Base-by-base conservation (phyloP, 2,329 filamentous ascomycete genomes). In the Berkeleyomyces rouxiae region DNA sequence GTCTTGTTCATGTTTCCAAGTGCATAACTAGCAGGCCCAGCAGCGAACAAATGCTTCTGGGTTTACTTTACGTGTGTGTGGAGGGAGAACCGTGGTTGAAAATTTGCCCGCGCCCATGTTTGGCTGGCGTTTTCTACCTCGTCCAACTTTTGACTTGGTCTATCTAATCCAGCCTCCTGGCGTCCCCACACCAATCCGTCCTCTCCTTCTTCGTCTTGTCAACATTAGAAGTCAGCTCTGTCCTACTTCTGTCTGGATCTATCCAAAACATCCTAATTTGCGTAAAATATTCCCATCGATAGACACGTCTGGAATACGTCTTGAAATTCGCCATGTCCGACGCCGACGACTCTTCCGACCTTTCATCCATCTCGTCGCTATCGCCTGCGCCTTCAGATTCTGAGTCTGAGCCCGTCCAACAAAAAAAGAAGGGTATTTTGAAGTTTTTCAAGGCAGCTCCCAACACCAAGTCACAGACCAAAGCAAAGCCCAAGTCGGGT, bases 291-390 rank as follows among this genome's bases (percentile, higher is more conserved):
- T 37, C 7, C 11, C 33, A 40, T 51, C 16, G 42, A 42, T 39
- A 58, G 16, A 40, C 9, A n/a, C 46, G 10, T 39, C 51, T 31
- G 42, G 47, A 37, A 40, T 4, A n/a, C 46, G 10, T 16, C 51
- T 31, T 31, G 42, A 37, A 57, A 47, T 44, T 60, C 61, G 58
- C 31, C 6, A 65, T 65, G 65, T 75, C 80, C 64, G 81, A 81
- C 68, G 80, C 80, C 64, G 81, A 81, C 68, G 80, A 83, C 70
- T 83, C 80, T 63, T 85, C 82, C 51, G 82, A 85, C 63, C 77
- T 86, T 63, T 85, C 83, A 55, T 83, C 81, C 42, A 69, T 80
- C 61, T 80, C 79, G 23, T 79, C 75, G 58, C 67, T 77, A 63
- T 77, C 75, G 62, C 75, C 75, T 58, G 73, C 70, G 59, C 75